phyloP scores from a whole-genome alignment of 2,329 filamentous ascomycete species.

The Apiospora rasikravindrae region DNA sequence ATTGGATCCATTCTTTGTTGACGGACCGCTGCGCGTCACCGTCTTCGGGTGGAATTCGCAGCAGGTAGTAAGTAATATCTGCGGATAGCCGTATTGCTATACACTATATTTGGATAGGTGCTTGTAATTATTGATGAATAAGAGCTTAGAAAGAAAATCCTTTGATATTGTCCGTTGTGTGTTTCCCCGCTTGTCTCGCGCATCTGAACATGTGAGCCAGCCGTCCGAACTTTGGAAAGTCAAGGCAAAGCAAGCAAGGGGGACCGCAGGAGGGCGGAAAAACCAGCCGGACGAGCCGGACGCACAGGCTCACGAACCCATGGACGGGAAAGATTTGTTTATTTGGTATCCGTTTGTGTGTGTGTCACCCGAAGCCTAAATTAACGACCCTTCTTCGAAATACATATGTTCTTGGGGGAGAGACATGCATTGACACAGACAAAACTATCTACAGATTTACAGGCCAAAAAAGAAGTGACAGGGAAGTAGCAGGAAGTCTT shows the following conservation, averaged over 20 bases:
- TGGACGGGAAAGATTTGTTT: background rate
- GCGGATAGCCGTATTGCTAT: too few species aligned
- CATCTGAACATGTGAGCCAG: background rate
- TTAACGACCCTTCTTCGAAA: background rate
- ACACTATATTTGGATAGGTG: too few species aligned
- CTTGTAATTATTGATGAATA: too few species aligned
- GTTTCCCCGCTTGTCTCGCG: background rate
- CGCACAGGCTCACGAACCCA: background rate
- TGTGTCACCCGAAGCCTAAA: constrained; percentile 8
- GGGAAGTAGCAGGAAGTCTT: background rate
- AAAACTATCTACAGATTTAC: background rate
- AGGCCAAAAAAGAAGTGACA: background rate
- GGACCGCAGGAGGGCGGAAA: background rate
- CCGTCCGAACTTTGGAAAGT: background rate
- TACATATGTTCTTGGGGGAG: background rate
- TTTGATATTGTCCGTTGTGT: background rate
- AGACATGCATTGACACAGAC: background rate
- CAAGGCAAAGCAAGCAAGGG: background rate
- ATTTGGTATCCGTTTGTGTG: too few species aligned
- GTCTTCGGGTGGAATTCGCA: background rate
- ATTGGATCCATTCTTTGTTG: background rate
- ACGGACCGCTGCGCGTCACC: background rate
- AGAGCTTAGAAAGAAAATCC: background rate
- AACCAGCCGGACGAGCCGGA: background rate
- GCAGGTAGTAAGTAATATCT: too few species aligned